Evolutionary conservation across 306 rosid genomes (phyloP), one percentile per base, ranked within the genome.

Genomic region (Fragaria nilgerrensis): DNA sequence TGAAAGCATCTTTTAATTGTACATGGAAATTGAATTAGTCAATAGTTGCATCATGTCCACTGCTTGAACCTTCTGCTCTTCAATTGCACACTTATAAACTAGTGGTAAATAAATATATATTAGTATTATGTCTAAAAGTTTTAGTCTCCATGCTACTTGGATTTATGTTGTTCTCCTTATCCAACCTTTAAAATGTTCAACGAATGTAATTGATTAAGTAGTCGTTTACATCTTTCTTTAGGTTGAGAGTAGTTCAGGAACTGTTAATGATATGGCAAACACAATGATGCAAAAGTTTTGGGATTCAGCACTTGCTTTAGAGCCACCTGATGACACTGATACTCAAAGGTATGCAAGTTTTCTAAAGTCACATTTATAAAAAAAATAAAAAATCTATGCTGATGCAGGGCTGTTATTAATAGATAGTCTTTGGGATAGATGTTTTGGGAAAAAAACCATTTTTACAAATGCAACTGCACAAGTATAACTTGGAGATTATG

Each of bases 211-310:
- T 55, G 55, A 43, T 59, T 59, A 43, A 74, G 29, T 73, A 39
- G 68, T 17, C 41, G 9, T 36, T 37, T 68, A 49, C 72, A 45
- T 20, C 56, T 74, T 77, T 77, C 39, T 32, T 63, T 79, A 95
- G 97, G 91, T 87, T 68, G 97, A 92, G 66, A 91, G 79, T 88
- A 81, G 91, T 77, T 85, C 96, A 25, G 97, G 92, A 74, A 76
- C 93, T 72, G 97, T 83, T 75, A 90, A 83, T 78, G 97, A 90
- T 82, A 65, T 90, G 85, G 92, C 96, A 83, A 89, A 82, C 89
- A 88, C 96, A 83, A 84, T 92, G 82, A 92, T 95, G 97, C 97
- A 95, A 82, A 92, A 87, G 74, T 95, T 95, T 82, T 95, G 99
- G 99, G 99, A 95, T 78, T 92, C 97, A 2, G 96, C 97, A 59